These are phyloP conservation scores for Penicillium flavigenum DNA, from an alignment of 495 filamentous ascomycete genomes.

Conservation along the genomic window DNA sequence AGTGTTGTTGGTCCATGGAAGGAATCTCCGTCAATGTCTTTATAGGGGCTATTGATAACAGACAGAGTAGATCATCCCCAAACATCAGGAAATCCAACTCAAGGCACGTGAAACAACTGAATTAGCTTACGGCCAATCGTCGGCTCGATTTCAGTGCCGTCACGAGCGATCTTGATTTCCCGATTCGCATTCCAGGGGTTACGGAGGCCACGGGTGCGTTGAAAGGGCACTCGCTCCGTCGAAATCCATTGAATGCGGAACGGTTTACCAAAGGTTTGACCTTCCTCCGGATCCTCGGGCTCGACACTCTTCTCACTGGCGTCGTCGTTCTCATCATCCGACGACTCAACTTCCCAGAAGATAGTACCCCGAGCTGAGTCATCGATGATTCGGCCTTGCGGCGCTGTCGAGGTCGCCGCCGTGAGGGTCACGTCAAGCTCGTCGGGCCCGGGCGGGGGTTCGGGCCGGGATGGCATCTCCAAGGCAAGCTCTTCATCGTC, in stretches of 20 bases:
- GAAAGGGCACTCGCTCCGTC: slow-evolving; percentile 83
- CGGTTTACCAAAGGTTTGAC: slow-evolving; percentile 81
- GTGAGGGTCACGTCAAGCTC: slow-evolving; percentile 68
- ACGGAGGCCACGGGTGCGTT: slow-evolving; percentile 82
- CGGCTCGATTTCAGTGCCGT: slow-evolving; percentile 92
- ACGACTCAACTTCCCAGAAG: slow-evolving; percentile 88
- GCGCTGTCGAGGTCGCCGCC: slow-evolving; percentile 74
- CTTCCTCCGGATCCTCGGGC: slow-evolving; percentile 40
- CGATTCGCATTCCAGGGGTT: slow-evolving; percentile 96
- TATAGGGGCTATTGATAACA: not conserved
- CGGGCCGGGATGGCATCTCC: slow-evolving; percentile 44
- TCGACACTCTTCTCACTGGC: slow-evolving; percentile 37
- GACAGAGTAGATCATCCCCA: not conserved
- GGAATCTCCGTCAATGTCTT: not conserved
- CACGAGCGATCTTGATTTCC: slow-evolving; percentile 94
- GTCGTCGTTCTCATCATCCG: slow-evolving; percentile 46
- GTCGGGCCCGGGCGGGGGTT: slow-evolving; percentile 58
- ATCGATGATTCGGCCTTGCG: slow-evolving; percentile 86
- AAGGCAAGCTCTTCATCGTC: slow-evolving; percentile 69
- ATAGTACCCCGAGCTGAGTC: slow-evolving; percentile 91
- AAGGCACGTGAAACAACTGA: slow-evolving; percentile 65
- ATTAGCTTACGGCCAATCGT: slow-evolving; percentile 73
- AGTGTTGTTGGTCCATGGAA: not conserved
- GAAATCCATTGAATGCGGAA: slow-evolving; percentile 94
- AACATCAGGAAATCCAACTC: not conserved